These are phyloP conservation scores for Neonectria punicea DNA, from an alignment of 2,329 filamentous ascomycete genomes.

Conservation along the genomic window DNA sequence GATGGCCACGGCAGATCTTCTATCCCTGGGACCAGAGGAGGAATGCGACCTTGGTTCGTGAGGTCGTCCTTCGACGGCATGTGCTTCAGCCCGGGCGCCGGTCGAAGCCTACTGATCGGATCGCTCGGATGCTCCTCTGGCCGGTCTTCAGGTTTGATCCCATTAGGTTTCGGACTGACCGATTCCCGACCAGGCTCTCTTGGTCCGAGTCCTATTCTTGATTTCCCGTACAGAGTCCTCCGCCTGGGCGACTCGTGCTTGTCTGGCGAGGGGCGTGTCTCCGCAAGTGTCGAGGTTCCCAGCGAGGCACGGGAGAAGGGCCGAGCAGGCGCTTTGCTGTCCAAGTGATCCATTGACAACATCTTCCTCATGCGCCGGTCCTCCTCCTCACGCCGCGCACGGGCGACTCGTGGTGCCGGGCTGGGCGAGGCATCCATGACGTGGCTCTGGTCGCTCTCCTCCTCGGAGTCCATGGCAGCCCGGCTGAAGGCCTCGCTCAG, in stretches of 20 bases:
- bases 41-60: slow-evolving; percentile 46
- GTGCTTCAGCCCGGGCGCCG: slow-evolving; percentile 29
- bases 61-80: slow-evolving; percentile 39
- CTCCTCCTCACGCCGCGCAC: slow-evolving; percentile 46
- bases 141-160: slow-evolving; percentile 11
- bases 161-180: slow-evolving; percentile 19
- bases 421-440: slow-evolving; percentile 60
- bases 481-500: slow-evolving; percentile 55
- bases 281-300: slow-evolving; percentile 34
- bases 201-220: slow-evolving; percentile 34
- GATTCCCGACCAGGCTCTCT: slow-evolving; percentile 28
- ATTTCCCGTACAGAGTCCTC: slow-evolving; percentile 39
- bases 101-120: slow-evolving; percentile 13
- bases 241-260: slow-evolving; percentile 36
- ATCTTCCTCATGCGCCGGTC: slow-evolving; percentile 45
- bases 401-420: slow-evolving; percentile 60
- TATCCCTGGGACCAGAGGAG: slow-evolving; percentile 53
- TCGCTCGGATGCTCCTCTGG: slow-evolving; percentile 22
- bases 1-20: slow-evolving; percentile 51
- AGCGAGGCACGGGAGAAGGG: slow-evolving; percentile 39
- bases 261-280: slow-evolving; percentile 29
- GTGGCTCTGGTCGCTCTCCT: slow-evolving; percentile 39
- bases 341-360: slow-evolving; percentile 46
- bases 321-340: slow-evolving; percentile 42
- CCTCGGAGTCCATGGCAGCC: slow-evolving; percentile 46